A percentile compares a stretch with the other conserved stretches of the same genome.
Evolutionary conservation across 495 filamentous ascomycete species (phyloP).

Genomic region (Xylaria nigripes): DNA sequence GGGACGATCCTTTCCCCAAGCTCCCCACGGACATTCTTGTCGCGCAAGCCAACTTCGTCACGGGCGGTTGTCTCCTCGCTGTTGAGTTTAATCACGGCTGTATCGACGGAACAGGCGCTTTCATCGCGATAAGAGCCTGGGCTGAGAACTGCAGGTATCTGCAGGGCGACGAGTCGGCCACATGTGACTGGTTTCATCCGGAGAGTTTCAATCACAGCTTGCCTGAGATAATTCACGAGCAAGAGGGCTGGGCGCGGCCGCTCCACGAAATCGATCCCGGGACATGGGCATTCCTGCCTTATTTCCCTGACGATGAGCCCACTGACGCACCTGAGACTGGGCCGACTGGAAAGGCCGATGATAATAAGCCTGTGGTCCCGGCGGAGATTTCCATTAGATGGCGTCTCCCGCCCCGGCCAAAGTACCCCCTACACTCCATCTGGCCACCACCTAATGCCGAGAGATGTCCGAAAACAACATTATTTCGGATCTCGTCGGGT

Average conservation of each 20-base stretch:
- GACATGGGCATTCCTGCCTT: slow-evolving; percentile 19
- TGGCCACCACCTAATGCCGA: slow-evolving; percentile 21
- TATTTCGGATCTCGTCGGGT: slow-evolving; percentile 19
- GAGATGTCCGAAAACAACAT: slow-evolving; percentile 15
- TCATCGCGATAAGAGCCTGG: slow-evolving; percentile 27
- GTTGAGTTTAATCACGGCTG: slow-evolving; percentile 44
- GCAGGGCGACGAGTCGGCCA: slow-evolving; percentile 25
- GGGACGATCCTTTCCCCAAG: slow-evolving; percentile 19
- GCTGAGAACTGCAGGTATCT: slow-evolving; percentile 29
- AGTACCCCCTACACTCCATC: slow-evolving; percentile 14
- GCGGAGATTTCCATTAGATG: neutral
- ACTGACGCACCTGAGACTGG: neutral
- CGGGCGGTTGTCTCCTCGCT: slow-evolving; percentile 39
- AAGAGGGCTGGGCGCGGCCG: slow-evolving; percentile 20
- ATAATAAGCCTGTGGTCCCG: too few relatives aligned
- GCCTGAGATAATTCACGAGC: slow-evolving; percentile 22
- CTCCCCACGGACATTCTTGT: slow-evolving; percentile 25
- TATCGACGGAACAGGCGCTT: slow-evolving; percentile 31
- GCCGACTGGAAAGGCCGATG: neutral
- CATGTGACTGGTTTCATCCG: slow-evolving; percentile 25
- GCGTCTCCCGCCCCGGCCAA: slow-evolving; percentile 3
- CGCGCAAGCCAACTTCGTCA: slow-evolving; percentile 32
- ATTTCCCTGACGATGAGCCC: slow-evolving; percentile 10
- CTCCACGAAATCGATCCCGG: slow-evolving; percentile 19
- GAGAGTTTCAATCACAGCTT: slow-evolving; percentile 31